These are phyloP conservation scores for Lojkania enalia DNA, from an alignment of 2,329 filamentous ascomycete species.

Conservation along the genomic window DNA sequence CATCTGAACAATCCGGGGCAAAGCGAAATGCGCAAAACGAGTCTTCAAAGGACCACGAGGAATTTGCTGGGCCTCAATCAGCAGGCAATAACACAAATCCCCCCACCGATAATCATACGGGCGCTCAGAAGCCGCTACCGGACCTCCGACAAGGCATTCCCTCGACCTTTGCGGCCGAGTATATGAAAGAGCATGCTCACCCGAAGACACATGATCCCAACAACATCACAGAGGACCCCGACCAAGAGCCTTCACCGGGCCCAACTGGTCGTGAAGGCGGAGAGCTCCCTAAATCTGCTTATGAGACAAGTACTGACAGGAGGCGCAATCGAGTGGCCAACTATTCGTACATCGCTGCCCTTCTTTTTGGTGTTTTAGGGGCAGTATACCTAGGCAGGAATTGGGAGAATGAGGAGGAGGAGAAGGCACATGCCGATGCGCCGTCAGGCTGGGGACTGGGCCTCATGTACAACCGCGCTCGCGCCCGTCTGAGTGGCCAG, in stretches of 20 bases:
- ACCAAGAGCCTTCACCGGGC: constrained; percentile 48
- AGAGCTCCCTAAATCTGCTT: constrained; percentile 75
- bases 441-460: constrained; percentile 77
- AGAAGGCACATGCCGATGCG: constrained; percentile 66
- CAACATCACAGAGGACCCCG: constrained; percentile 59
- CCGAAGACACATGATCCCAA: constrained; percentile 39
- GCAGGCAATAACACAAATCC: constrained; percentile 43
- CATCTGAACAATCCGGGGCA: constrained; percentile 3
- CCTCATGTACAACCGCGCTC: constrained; percentile 80
- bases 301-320: constrained; percentile 88
- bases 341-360: constrained; percentile 67
- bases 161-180: constrained; percentile 82
- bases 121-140: constrained; percentile 70
- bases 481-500: constrained; percentile 72
- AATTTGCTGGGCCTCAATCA: constrained; percentile 41
- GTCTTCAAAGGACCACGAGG: constrained; percentile 39
- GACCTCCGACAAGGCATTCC: constrained; percentile 95
- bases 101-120: constrained; percentile 49
- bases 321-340: constrained; percentile 76
- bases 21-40: constrained; percentile 20
- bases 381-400: constrained; percentile 81
- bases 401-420: constrained; percentile 79
- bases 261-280: constrained; percentile 60
- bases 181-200: constrained; percentile 51
- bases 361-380: constrained; percentile 60